Conservation (phyloP, 202 grass and related monocot species). For the Alloteropsis angusta region DNA sequence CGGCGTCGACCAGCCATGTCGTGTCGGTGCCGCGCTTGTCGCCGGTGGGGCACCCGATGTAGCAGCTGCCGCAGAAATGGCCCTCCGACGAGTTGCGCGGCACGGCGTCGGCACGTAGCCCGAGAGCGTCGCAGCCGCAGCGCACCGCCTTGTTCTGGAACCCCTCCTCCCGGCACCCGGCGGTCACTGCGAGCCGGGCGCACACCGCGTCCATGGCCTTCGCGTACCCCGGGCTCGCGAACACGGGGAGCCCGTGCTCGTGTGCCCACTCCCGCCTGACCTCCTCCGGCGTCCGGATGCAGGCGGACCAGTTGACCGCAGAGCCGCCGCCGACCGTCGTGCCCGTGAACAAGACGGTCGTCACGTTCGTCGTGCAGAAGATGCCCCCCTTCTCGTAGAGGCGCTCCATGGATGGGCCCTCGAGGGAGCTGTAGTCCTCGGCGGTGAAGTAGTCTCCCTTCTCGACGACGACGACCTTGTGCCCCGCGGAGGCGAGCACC, state of each 20-base stretch:
- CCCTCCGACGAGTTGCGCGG: slow-evolving; percentile 62
- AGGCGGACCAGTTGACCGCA: slow-evolving; percentile 89
- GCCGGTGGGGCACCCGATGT: slow-evolving; percentile 54
- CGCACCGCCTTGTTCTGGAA: slow-evolving; percentile 75
- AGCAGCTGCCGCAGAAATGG: slow-evolving; percentile 72
- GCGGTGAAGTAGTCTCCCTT: slow-evolving; percentile 73
- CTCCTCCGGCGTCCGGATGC: slow-evolving; percentile 55
- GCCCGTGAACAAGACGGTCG: slow-evolving; percentile 46
- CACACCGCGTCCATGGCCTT: slow-evolving; percentile 69
- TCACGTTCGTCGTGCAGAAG: slow-evolving; percentile 41
- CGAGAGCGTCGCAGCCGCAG: slow-evolving; percentile 57
- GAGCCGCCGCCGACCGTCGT: slow-evolving; percentile 82
- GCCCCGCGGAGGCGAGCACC: slow-evolving; percentile 56
- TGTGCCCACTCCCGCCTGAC: slow-evolving; percentile 60
- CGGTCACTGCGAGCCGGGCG: slow-evolving; percentile 44
- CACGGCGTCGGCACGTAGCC: slow-evolving; percentile 44
- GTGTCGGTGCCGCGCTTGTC: slow-evolving; percentile 79
- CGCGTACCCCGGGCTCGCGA: slow-evolving; percentile 26
- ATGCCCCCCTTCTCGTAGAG: slow-evolving; percentile 59
- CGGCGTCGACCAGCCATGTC: slow-evolving; percentile 89
- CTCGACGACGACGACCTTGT: slow-evolving; percentile 80
- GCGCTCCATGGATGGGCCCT: slow-evolving; percentile 60
- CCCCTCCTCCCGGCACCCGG: slow-evolving; percentile 49
- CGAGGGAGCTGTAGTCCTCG: slow-evolving; percentile 60
- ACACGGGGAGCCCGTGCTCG: slow-evolving; percentile 43